Conservation (phyloP, 2,329 filamentous ascomycete genomes). For the Penicillium janthinellum region DNA sequence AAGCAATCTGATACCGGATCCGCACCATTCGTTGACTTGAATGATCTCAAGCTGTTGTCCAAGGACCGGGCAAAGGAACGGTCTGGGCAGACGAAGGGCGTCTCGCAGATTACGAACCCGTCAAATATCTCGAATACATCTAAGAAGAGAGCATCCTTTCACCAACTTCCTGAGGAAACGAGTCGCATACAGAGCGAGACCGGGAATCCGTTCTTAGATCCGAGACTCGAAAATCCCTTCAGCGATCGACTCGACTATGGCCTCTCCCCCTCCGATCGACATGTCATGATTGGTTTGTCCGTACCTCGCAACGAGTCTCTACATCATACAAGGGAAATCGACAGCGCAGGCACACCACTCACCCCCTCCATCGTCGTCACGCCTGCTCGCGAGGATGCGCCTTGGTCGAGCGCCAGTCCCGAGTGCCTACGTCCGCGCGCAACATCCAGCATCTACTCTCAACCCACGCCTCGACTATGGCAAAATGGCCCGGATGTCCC, state of each 20-base stretch:
- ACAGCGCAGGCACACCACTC: constrained; percentile 39
- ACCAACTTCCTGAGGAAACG: constrained; percentile 23
- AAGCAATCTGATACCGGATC: constrained; percentile 13
- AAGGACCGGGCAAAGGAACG: constrained; percentile 37
- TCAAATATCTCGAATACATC: neutral
- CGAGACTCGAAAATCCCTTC: constrained; percentile 17
- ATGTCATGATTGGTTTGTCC: constrained; percentile 50
- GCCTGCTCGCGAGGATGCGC: constrained; percentile 44
- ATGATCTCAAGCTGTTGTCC: constrained; percentile 41
- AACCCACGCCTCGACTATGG: constrained; percentile 37
- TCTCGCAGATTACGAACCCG: constrained; percentile 6
- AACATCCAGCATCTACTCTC: constrained; percentile 50
- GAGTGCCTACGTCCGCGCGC: constrained; percentile 34
- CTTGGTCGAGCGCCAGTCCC: constrained; percentile 36
- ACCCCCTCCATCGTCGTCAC: constrained; percentile 52
- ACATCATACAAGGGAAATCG: constrained; percentile 27
- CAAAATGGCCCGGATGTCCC: constrained; percentile 34
- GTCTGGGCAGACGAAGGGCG: constrained; percentile 21
- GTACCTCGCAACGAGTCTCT: constrained; percentile 40
- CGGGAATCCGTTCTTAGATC: constrained; percentile 20
- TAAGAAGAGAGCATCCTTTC: constrained; percentile 26
- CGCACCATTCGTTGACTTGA: constrained; percentile 39
- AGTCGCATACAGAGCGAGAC: constrained; percentile 4
- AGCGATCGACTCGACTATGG: constrained; percentile 34
- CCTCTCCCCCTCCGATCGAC: constrained; percentile 48